These are phyloP conservation scores for Aspergillus melleus DNA, from an alignment of 2,329 filamentous ascomycete genomes.

Conservation along the genomic window DNA sequence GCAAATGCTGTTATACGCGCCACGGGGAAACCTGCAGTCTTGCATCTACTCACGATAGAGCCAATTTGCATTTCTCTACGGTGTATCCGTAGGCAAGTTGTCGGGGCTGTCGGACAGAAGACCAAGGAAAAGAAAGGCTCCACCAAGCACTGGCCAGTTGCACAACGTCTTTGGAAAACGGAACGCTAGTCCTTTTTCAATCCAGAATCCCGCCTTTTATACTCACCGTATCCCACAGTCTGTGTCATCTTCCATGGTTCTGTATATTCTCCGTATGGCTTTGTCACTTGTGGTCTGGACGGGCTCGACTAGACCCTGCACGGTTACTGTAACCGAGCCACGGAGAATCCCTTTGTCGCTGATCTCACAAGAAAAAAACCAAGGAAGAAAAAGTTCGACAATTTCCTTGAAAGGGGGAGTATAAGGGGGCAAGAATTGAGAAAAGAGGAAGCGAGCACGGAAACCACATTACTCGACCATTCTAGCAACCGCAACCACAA, in stretches of 20 bases:
- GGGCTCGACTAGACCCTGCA: background rate
- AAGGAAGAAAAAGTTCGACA: background rate
- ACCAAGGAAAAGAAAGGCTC: background rate
- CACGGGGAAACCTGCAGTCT: background rate
- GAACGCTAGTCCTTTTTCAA: background rate
- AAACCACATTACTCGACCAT: background rate
- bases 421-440: background rate
- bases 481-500: background rate
- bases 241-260: background rate
- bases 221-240: background rate
- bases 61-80: background rate
- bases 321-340: background rate
- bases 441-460: background rate
- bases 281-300: background rate
- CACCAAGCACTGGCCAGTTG: conserved; percentile 9
- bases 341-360: background rate
- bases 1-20: background rate
- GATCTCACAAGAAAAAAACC: background rate
- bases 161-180: background rate
- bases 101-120: conserved; percentile 4
- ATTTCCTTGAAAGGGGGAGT: background rate
- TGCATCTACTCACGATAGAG: background rate
- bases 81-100: background rate
- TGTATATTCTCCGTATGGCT: background rate
- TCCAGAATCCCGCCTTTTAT: background rate